Conservation (phyloP, 352 stramenopile species). For the Pythium aquatile region DNA sequence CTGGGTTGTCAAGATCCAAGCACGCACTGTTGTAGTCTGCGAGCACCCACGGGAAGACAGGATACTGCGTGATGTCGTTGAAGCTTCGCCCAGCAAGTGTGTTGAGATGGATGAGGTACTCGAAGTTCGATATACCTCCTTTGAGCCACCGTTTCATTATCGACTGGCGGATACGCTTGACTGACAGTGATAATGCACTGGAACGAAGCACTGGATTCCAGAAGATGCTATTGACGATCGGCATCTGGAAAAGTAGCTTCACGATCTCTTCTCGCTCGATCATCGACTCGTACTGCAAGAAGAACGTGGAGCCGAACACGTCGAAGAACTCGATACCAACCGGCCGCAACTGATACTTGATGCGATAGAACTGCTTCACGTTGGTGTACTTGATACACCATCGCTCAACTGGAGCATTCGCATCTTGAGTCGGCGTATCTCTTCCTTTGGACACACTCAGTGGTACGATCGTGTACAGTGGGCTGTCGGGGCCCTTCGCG, state of each 20-base stretch:
- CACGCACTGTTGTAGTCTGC: constrained; percentile 85
- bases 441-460: neutral
- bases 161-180: constrained; percentile 66
- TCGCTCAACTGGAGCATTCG: constrained; percentile 20
- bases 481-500: constrained; percentile 32
- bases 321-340: constrained; percentile 80
- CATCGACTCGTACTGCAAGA: constrained; percentile 62
- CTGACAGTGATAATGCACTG: constrained; percentile 53
- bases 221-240: constrained; percentile 79
- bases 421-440: neutral
- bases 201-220: constrained; percentile 71
- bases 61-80: constrained; percentile 99
- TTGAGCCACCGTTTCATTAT: constrained; percentile 74
- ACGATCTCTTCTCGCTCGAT: constrained; percentile 62
- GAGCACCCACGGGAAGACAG: constrained; percentile 96
- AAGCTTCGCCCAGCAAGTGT: constrained; percentile 94
- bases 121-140: constrained; percentile 86
- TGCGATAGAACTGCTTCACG: constrained; percentile 75
- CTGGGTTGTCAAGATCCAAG: constrained; percentile 78
- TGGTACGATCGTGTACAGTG: constrained; percentile 50
- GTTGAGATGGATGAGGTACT: constrained; percentile 97
- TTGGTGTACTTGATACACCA: constrained; percentile 66
- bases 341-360: constrained; percentile 77
- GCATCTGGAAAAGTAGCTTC: constrained; percentile 76
- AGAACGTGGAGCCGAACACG: constrained; percentile 63